Percentiles rank a stretch among this genome's conserved stretches.
These are phyloP conservation scores for Fraxinus greggii DNA, from an alignment of 305 asterid species.

Conservation along the genomic window DNA sequence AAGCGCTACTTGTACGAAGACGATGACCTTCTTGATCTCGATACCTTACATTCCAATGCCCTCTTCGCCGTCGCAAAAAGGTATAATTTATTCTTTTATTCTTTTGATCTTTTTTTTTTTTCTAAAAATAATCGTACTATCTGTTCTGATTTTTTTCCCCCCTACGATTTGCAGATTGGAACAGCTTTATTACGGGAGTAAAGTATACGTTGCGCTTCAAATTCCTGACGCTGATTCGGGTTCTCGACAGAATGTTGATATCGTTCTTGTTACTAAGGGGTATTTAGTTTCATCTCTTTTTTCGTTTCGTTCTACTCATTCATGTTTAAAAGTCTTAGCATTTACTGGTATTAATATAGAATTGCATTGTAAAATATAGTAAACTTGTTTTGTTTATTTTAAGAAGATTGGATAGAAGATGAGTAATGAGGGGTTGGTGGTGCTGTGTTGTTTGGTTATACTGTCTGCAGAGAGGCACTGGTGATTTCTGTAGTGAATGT, in stretches of 20 bases:
- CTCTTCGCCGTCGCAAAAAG: constrained; percentile 66
- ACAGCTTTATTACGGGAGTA: constrained; percentile 61
- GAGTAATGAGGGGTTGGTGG: not conserved
- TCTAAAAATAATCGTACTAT: not conserved
- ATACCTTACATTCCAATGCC: constrained; percentile 49
- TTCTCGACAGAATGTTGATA: constrained; percentile 66
- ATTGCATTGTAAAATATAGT: not conserved
- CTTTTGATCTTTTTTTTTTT: not conserved
- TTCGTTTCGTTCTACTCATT: no score
- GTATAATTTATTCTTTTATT: constrained; percentile 13
- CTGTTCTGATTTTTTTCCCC: not conserved
- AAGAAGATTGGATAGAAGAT: not conserved
- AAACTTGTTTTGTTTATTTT: not conserved
- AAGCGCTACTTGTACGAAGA: constrained; percentile 49
- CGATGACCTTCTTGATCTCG: constrained; percentile 38
- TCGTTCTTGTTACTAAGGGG: constrained; percentile 62
- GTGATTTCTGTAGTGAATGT: constrained; percentile 58
- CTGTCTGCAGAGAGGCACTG: constrained; percentile 53
- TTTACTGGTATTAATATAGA: not conserved
- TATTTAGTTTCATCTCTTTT: not conserved
- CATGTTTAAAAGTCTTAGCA: not conserved
- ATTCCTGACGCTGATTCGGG: constrained; percentile 80
- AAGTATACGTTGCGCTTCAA: constrained; percentile 60
- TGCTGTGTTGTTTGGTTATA: constrained; percentile 5
- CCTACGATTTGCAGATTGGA: constrained; percentile 43